Base-by-base conservation (phyloP, 73 alveolate species). In the Breviolum minutum region DNA sequence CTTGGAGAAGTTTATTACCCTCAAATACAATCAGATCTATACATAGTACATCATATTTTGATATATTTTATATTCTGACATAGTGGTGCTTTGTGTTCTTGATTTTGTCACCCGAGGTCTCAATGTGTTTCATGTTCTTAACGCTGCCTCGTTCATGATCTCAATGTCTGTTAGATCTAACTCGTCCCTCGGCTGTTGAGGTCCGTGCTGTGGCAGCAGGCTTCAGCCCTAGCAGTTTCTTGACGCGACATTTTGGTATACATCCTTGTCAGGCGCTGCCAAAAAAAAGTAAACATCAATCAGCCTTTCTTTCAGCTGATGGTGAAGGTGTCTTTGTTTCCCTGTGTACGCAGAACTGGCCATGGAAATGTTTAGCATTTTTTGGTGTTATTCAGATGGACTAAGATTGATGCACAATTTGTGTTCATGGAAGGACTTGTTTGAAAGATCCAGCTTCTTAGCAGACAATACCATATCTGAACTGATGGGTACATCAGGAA, bases 131-230 rank as follows among this genome's bases (percentile, higher is more conserved):
- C 19, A 74, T n/a, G 48, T 16, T 74, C 12, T 19, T 14, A 61
- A 79, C 63, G n/a, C 16, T 79, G 88, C 63, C 88, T 9, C 63
- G 12, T n/a, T 60, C 64, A 77, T n/a, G n/a, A n/a, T n/a, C n/a
- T n/a, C n/a, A n/a, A n/a, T n/a, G n/a, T n/a, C 62, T 16, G 92
- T 24, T 24, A 8, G 69, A 26, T 24, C 66, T 29, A 29, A 0
- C 24, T 20, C 24, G 93, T 13, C 93, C 19, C 26, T 29, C 27
- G 22, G 66, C 40, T 32, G 48, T 24, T 24, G 60, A 91, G 97
- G 88, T 91, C 14, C 32, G 48, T 30, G 97, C 97, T 26, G 30
- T 91, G 12, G 71, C 97, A 2, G 19, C 89, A 2, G 97, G 97
- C 66, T 91, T 91, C 79, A 79, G 89, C 48, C 26, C 29, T 1